A percentile compares a stretch with the other conserved stretches of the same genome.
Conservation (phyloP, 352 stramenopile species). For the Bremia lactucae region DNA sequence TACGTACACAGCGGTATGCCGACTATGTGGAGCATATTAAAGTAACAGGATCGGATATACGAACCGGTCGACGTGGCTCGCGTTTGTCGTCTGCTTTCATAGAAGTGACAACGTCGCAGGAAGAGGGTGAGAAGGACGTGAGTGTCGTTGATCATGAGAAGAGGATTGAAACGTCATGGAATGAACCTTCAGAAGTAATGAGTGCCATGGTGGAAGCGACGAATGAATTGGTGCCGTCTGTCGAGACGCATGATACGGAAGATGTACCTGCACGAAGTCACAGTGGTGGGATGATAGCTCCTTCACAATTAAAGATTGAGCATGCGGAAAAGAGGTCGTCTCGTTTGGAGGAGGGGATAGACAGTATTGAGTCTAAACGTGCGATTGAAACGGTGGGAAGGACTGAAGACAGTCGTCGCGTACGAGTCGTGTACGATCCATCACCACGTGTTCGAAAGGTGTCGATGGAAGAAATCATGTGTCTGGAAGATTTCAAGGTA, state of each 20-base stretch:
- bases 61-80: slow-evolving; percentile 37
- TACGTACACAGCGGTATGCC: slow-evolving; percentile 57
- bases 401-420: slow-evolving; percentile 2
- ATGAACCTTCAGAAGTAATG: neutral
- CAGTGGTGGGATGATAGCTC: slow-evolving; percentile 21
- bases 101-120: neutral
- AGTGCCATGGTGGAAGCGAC: too few relatives aligned
- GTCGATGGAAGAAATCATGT: slow-evolving; percentile 30
- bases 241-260: slow-evolving; percentile 21
- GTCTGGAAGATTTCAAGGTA: slow-evolving; percentile 73
- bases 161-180: neutral
- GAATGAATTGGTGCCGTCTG: too few relatives aligned
- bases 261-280: slow-evolving; percentile 42
- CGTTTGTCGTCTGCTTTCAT: slow-evolving; percentile 1
- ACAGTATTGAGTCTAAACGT: too few relatives aligned
- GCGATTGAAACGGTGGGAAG: neutral
- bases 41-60: slow-evolving; percentile 57
- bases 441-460: slow-evolving; percentile 3
- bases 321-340: slow-evolving; percentile 24
- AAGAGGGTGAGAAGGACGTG: slow-evolving; percentile 9
- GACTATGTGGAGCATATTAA: slow-evolving; percentile 71
- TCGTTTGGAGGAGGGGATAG: slow-evolving; percentile 2
- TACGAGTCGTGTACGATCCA: too few relatives aligned
- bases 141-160: slow-evolving; percentile 17
- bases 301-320: slow-evolving; percentile 32